These are phyloP conservation scores for Cercospora citrullina DNA, from an alignment of 2,329 filamentous ascomycete species.

Conservation along the genomic window DNA sequence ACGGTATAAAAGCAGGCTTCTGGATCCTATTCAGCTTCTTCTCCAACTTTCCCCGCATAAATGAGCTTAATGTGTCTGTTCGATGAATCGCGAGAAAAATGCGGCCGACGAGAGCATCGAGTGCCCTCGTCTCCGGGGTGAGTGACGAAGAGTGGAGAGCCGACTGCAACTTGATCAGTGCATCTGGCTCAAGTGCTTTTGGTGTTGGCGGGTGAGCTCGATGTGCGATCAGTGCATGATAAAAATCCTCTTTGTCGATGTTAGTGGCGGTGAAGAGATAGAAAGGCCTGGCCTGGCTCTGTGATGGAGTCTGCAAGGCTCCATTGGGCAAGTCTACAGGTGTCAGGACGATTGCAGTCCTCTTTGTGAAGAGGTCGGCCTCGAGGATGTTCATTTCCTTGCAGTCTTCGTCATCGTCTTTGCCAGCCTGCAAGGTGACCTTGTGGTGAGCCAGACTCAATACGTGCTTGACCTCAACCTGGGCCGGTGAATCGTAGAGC, in stretches of 20 bases:
- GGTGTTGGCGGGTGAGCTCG: conserved; percentile 66
- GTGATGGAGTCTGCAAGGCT: conserved; percentile 23
- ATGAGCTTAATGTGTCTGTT: conserved; percentile 75
- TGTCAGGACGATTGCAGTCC: conserved; percentile 45
- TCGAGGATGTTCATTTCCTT: conserved; percentile 73
- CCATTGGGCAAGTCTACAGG: conserved; percentile 31
- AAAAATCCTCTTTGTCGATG: conserved; percentile 97
- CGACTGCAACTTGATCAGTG: conserved; percentile 88
- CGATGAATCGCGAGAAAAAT: conserved; percentile 86
- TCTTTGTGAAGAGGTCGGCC: conserved; percentile 92
- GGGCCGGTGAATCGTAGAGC: conserved; percentile 94
- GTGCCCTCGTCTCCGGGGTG: conserved; percentile 84
- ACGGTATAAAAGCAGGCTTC: conserved; percentile 84
- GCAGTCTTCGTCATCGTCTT: conserved; percentile 24
- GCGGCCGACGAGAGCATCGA: conserved; percentile 87
- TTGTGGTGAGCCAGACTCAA: conserved; percentile 87
- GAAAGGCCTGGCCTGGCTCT: conserved; percentile 67
- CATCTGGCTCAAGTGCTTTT: conserved; percentile 75
- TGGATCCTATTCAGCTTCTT: conserved; percentile 96
- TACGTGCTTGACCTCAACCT: conserved; percentile 93
- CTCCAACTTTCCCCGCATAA: conserved; percentile 80
- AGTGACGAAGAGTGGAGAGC: conserved; percentile 81
- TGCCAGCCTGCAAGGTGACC: conserved; percentile 78
- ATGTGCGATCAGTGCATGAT: conserved; percentile 82
- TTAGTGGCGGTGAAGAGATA: conserved; percentile 93